Base-by-base conservation (phyloP, 164 flowering plant species). In the Akebia trifoliata region DNA sequence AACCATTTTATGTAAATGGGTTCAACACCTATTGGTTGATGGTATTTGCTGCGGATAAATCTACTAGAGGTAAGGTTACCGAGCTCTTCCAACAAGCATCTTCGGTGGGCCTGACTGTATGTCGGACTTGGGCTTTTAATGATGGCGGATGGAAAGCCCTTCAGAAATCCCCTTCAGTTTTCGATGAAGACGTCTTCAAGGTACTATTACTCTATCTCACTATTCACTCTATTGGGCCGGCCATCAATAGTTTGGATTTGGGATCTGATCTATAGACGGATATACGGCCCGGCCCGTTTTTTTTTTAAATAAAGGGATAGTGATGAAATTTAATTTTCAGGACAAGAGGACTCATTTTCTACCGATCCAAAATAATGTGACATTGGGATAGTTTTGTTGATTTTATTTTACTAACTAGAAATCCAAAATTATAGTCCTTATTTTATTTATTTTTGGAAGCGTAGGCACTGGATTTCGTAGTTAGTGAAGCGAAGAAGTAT, bases 91-190 rank as follows among this genome's bases (percentile, higher is more conserved):
- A 81, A 51, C 87, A 93, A 53, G 98, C 95, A 3, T 75, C 94
- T 44, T 70, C 91, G 5, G 93, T 74, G 1, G 92, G 98, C 4
- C 73, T 93, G 17, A 77, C 91, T 1, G 93, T 93, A 2, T 89
- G 98, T 54, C 72, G 98, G 65, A 93, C 98, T 17, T 93, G 97
- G 98, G 98, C 91, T 48, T 93, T 93, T 61, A 89, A 89, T 56
- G 98, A 92, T 60, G 98, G 98, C 29, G 85, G 81, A 40, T 87
- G 90, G 89, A 72, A 88, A 54, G 98, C 98, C 57, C 94, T 93
- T 63, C 97, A 89, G 74, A 93, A 77, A 69, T 78, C 95, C 5
- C 98, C 95, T 20, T 69, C 79, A 10, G 86, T 85, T 59, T 92
- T 87, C 50, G 98, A 89, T 59, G 95, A 92, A 74, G 76, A 81